Evolutionary conservation across 371 early-diverging fungal genomes (phyloP), one percentile per base, ranked within the genome.

Genomic region (Apophysomyces sp.): DNA sequence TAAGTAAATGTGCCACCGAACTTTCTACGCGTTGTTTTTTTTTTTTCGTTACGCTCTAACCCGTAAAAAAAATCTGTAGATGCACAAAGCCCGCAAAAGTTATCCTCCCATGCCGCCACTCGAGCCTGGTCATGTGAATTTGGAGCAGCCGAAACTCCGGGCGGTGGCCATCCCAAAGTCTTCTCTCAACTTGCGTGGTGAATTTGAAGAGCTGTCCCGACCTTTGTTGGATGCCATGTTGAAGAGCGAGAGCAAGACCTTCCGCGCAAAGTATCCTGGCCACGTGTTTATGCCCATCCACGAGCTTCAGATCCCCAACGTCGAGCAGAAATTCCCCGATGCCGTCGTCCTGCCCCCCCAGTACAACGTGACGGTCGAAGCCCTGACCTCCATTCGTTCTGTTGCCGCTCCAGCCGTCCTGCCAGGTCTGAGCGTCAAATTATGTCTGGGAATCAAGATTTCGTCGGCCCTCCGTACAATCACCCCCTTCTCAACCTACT

Each of bases 401-500:
- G 80, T 91, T 4, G 78, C 85, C 15, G 64, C 81, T 11, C 77
- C 79, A 21, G 73, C 80, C 21, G 54, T 77, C 2, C 61, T 82
- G 16, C 74, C 72, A 12, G 76, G 76, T 21, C 57, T 65, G 16
- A 74, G 80, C 5, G 66, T 88, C 39, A 91, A 91, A 68, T 76
- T 90, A 12, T 80, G 90, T 24, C 65, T 91, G 30, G 90, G 87
- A 21, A 78, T 90, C 66, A 90, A 86, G 60, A 78, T 88, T 4
- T 81, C 90, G 1, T 89, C 89, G 7, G 91, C 90, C 26, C 60
- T 91, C 61, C 87, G 92, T 52, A 91, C 89, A 8, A 82, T 91
- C 59, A 87, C 86, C 15, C 90, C 90, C 7, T 90, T 83, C 72
- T 80, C 89, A 0, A 84, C 89, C 15, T 77, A 81, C 54, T 79